Evolutionary conservation across 2,329 filamentous ascomycete genomes (phyloP), one percentile per base, ranked within the genome.

Genomic region (Akanthomyces uredinophilus): DNA sequence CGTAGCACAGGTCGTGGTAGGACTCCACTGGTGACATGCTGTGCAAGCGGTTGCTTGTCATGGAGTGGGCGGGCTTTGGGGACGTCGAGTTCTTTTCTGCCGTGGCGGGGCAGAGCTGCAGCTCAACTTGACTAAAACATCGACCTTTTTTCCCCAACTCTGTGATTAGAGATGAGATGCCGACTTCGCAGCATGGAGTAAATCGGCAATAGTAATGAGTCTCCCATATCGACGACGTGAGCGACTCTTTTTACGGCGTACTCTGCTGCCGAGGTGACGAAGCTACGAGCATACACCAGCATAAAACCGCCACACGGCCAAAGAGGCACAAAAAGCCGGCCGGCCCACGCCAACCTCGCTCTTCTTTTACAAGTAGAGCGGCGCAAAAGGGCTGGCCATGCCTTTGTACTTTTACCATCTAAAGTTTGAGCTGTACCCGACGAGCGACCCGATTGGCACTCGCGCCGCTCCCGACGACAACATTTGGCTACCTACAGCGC

Each of bases 331-430:
- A 35, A 35, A 35, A 8, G 32, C 29, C 24, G 22, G 18, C 29
- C 41, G 20, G 39, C 62, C 22, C 52, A 37, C 27, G 37, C 64
- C 18, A 39, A 39, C 32, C 32, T 39, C 14, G 37, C 37, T 39
- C 10, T 16, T 16, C 37, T 39, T 39, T 3, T 13, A 16, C n/a
- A 11, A 39, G 50, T 5, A 32, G 2, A 20, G 20, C 13, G 18
- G 32, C 24, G 6, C n/a, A 35, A 3, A 22, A 22, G 37, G 20
- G 10, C 22, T 47, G 70, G 71, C 70, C 76, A 86, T 86, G 84
- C 81, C 82, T 76, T 80, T 81, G 35, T 87, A 86, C 71, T 84
- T 83, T 66, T 88, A 88, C 68, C 85, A 88, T 67, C 70, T 89
- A n/a, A 87, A 83, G 67, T 81, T 89, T 68, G 86, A 89, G 75